Evolutionary conservation across 495 filamentous ascomycete genomes (phyloP), one percentile per base, ranked within the genome.

Genomic region (Aspergillus sparsus): DNA sequence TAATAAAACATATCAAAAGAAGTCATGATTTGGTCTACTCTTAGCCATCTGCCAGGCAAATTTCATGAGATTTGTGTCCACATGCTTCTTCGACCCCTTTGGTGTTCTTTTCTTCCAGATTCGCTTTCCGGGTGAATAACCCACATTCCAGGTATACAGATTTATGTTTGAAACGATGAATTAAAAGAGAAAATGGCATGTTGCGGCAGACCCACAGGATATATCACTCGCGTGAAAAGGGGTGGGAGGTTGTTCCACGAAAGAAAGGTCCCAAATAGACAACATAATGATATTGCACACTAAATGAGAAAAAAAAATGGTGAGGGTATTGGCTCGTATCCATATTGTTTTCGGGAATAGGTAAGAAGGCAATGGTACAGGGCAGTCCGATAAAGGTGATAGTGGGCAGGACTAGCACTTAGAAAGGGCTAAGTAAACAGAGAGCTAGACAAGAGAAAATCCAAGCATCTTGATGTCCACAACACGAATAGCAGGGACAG

Each of bases 211-310:
- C 44, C 62, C 57, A 60, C 52, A 57, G 47, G 58, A 53, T 59
- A 49, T 35, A 60, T 56, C 15, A 15, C 46, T 57, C 42, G 33
- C 60, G 51, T 42, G 33, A 55, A 57, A 60, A 33, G 47, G 36
- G 27, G 39, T 56, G 12, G 49, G 21, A 47, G 39, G 50, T 46
- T 60, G 59, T 53, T 50, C 57, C 60, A 45, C 54, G 53, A 41
- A 52, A 35, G 56, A 51, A 54, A n/a, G 41, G 61, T 60, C 45
- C 59, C 63, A 66, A 60, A 41, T 54, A 53, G 61, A 55, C 42
- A 58, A 54, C 41, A 60, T 58, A 52, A 62, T 58, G 62, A 61
- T 49, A 61, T 45, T 60, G 44, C 21, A 55, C 16, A 51, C 49
- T 41, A 50, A 37, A 18, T 45, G 35, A 52, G 36, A 42, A 50